A percentile compares a stretch with the other conserved stretches of the same genome.
These are phyloP conservation scores for Fusarium continuum DNA, from an alignment of 2,329 filamentous ascomycete genomes.

Conservation along the genomic window DNA sequence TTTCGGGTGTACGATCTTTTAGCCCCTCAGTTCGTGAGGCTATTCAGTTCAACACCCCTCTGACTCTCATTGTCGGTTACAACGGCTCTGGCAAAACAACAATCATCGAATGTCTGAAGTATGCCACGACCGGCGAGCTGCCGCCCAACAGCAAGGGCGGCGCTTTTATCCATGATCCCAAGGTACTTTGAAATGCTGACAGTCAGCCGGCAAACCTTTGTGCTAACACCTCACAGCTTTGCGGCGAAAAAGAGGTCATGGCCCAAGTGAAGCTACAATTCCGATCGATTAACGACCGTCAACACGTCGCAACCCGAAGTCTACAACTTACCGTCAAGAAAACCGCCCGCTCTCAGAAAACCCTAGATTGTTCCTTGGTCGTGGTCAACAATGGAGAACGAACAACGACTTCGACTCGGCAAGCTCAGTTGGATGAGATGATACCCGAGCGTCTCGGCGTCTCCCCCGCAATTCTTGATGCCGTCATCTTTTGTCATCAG, in stretches of 20 bases:
- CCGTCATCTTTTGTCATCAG: conserved; percentile 98
- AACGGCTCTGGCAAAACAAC: conserved; percentile 99
- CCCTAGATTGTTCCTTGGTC: conserved; percentile 80
- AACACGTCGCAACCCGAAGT: conserved; percentile 84
- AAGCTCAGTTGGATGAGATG: conserved; percentile 82
- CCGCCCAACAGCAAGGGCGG: conserved; percentile 91
- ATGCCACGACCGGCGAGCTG: conserved; percentile 92
- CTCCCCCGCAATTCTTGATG: conserved; percentile 87
- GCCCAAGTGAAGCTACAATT: conserved; percentile 94
- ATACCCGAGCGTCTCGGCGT: conserved; percentile 90
- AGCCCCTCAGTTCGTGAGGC: conserved; percentile 77
- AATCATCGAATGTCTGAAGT: conserved; percentile 98
- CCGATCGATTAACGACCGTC: conserved; percentile 77
- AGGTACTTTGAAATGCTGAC: conserved; percentile 58
- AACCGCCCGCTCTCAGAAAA: conserved; percentile 77
- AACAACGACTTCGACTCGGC: conserved; percentile 79
- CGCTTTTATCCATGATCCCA: conserved; percentile 97
- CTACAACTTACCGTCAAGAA: conserved; percentile 90
- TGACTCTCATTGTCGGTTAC: conserved; percentile 95
- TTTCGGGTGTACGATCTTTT: conserved; percentile 86
- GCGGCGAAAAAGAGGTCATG: conserved; percentile 85
- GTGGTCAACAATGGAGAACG: conserved; percentile 83
- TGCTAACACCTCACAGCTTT: conserved; percentile 60
- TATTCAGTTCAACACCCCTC: conserved; percentile 87
- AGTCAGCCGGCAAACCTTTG: neutral